Percentiles rank a stretch among this genome's conserved stretches.
phyloP scores from a whole-genome alignment of 257 asterid genomes.

The Perilla frutescens region DNA sequence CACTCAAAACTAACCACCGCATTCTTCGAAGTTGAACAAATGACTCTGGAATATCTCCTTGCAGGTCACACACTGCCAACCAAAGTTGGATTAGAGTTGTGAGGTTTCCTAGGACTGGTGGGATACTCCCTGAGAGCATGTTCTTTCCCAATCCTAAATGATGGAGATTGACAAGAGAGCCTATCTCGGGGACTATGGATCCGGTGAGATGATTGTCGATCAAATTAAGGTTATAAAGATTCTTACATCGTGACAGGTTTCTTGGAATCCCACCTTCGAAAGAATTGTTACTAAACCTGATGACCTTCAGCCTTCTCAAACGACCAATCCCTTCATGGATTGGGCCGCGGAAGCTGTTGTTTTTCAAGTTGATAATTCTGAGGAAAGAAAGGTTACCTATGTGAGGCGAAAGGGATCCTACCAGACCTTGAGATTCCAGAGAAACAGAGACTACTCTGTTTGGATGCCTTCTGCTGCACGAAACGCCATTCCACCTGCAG shows the following conservation, averaged over 20 bases:
- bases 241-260: not conserved
- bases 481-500: constrained; percentile 12
- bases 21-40: not conserved
- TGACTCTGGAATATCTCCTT: constrained; percentile 4
- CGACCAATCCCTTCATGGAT: not conserved
- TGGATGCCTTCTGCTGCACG: not conserved
- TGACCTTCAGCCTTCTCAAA: not conserved
- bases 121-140: not conserved
- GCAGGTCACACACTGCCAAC: not conserved
- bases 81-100: not conserved
- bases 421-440: not conserved
- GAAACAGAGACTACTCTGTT: not conserved
- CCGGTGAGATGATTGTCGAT: not conserved
- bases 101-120: constrained; percentile 1
- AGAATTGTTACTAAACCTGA: not conserved
- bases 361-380: not conserved
- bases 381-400: constrained; percentile 25
- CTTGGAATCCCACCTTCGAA: not conserved
- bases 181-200: not conserved
- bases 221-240: not conserved
- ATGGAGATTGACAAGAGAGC: not conserved
- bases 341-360: constrained; percentile 9
- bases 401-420: not conserved
- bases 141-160: not conserved
- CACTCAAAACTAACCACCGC: rapidly evolving